These are phyloP conservation scores for Saccharomycopsis fibuligera DNA, from an alignment of 805 yeast species.

Conservation along the genomic window DNA sequence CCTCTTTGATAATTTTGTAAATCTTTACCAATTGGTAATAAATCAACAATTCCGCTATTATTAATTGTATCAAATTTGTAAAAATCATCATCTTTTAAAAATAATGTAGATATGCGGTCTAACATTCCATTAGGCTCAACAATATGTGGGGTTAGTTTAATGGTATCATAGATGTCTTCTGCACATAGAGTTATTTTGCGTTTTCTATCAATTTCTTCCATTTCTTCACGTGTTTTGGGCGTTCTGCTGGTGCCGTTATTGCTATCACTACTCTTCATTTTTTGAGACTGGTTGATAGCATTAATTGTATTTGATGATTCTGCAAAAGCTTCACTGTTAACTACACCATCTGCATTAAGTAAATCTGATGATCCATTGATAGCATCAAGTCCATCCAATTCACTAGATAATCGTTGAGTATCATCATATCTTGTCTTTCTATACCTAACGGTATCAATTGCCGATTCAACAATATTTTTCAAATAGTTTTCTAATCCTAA, in stretches of 20 bases:
- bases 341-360: neutral
- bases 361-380: neutral
- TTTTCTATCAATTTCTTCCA: slow-evolving; percentile 16
- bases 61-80: slow-evolving; percentile 26
- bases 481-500: slow-evolving; percentile 81
- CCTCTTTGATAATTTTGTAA: neutral
- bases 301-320: neutral
- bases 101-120: slow-evolving; percentile 41
- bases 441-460: slow-evolving; percentile 65
- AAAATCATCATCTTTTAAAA: slow-evolving; percentile 51
- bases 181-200: slow-evolving; percentile 44
- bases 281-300: neutral
- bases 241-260: slow-evolving; percentile 19
- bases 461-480: slow-evolving; percentile 64
- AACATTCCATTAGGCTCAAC: slow-evolving; percentile 63
- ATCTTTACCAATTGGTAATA: slow-evolving; percentile 23
- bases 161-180: slow-evolving; percentile 62
- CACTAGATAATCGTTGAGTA: slow-evolving; percentile 23
- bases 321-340: neutral
- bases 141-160: slow-evolving; percentile 58
- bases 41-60: slow-evolving; percentile 26
- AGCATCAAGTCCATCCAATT: neutral
- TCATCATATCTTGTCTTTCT: slow-evolving; percentile 42
- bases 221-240: neutral
- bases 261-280: neutral